Percentiles rank a stretch among this genome's conserved stretches.
Evolutionary conservation across 2,329 filamentous ascomycete genomes (phyloP).

Genomic region (Proliferodiscus dingleyae): DNA sequence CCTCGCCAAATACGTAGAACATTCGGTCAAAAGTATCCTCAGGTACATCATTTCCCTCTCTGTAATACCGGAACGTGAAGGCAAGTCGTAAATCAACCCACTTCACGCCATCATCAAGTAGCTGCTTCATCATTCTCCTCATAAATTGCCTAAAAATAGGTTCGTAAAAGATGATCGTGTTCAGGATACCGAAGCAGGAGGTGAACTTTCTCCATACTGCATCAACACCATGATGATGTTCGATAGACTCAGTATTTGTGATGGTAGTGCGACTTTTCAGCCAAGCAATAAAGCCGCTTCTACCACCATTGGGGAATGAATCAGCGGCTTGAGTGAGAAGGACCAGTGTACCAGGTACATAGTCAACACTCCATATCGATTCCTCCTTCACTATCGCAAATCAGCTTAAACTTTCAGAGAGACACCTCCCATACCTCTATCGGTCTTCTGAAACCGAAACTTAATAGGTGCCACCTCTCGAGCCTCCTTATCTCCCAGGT

Average conservation of each 20-base stretch:
- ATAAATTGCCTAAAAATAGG: slow-evolving; percentile 79
- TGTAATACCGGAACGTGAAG: slow-evolving; percentile 68
- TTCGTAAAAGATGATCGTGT: slow-evolving; percentile 79
- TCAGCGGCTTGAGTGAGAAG: slow-evolving; percentile 57
- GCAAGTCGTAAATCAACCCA: slow-evolving; percentile 80
- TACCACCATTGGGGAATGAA: slow-evolving; percentile 68
- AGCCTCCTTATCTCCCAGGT: slow-evolving; percentile 48
- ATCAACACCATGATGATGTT: slow-evolving; percentile 78
- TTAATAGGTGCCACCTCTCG: slow-evolving; percentile 50
- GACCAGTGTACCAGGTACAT: slow-evolving; percentile 41
- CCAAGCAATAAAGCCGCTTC: slow-evolving; percentile 70
- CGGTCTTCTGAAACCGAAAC: slow-evolving; percentile 56
- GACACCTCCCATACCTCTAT: slow-evolving; percentile 21
- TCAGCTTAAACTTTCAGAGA: slow-evolving; percentile 1
- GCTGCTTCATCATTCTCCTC: slow-evolving; percentile 61
- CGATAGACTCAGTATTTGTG: slow-evolving; percentile 64
- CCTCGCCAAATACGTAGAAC: slow-evolving; percentile 70
- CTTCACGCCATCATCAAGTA: slow-evolving; percentile 75
- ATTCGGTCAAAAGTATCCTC: slow-evolving; percentile 66
- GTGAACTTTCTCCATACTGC: slow-evolving; percentile 81
- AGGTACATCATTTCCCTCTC: slow-evolving; percentile 56
- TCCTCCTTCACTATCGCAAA: slow-evolving; percentile 30
- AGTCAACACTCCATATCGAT: slow-evolving; percentile 63
- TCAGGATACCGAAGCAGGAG: slow-evolving; percentile 67
- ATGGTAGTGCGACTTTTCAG: slow-evolving; percentile 69